These are phyloP conservation scores for Verticillium alfalfae DNA, from an alignment of 2,329 filamentous ascomycete genomes.

Conservation along the genomic window DNA sequence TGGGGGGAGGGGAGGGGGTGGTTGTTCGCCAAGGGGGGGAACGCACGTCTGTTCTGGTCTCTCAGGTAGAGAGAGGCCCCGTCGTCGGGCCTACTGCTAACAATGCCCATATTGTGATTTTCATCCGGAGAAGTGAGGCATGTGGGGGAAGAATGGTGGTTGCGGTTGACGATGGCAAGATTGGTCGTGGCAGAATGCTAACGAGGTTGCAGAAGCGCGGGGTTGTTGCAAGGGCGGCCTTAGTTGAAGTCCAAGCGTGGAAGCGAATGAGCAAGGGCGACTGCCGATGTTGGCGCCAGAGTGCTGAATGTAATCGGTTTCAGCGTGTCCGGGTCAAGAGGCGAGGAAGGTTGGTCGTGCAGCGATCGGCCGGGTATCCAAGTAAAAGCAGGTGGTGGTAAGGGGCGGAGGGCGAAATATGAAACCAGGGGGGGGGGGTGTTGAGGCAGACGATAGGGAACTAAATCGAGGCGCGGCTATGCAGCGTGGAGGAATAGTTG, in stretches of 20 bases:
- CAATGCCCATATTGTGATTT: constrained; percentile 72
- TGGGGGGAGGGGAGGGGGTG: constrained; percentile 10
- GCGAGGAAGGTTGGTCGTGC: neutral
- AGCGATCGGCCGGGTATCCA: neutral
- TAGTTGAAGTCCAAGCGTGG: neutral
- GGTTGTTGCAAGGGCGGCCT: neutral
- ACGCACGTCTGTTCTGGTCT: constrained; percentile 85
- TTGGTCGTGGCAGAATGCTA: constrained; percentile 2
- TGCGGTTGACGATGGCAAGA: neutral
- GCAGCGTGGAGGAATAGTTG: neutral
- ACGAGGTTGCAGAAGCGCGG: neutral
- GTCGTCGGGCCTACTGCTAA: constrained; percentile 85
- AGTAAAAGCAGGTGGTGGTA: neutral
- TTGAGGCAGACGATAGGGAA: constrained; percentile 4
- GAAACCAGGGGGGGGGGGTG: constrained; percentile 2
- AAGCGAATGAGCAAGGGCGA: neutral
- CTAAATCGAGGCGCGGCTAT: neutral
- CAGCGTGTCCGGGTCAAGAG: neutral
- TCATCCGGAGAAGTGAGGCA: constrained; percentile 11
- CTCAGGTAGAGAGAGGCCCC: constrained; percentile 74
- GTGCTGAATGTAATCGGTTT: neutral
- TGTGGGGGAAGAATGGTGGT: neutral
- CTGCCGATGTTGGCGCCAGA: neutral
- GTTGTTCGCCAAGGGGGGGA: constrained; percentile 10
- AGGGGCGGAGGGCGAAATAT: neutral